Evolutionary conservation across 192 early-diverging fungal genomes (phyloP).

Genomic region (Funneliformis geosporum): DNA sequence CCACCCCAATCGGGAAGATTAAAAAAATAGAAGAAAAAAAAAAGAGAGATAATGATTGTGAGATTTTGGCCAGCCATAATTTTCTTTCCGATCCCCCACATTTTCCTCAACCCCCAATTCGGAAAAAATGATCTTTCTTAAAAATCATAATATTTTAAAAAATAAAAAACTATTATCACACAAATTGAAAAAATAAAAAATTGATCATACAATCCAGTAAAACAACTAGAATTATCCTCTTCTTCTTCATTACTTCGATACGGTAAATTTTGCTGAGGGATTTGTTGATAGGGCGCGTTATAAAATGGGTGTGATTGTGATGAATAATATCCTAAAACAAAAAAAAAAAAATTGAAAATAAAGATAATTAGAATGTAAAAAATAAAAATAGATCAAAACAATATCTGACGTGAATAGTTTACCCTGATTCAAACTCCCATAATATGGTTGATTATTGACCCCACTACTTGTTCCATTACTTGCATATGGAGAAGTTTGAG

Average conservation of each 20-base stretch:
- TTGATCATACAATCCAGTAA: constrained; percentile 32
- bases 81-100: too few species aligned
- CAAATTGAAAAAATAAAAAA: constrained; percentile 7
- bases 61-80: too few species aligned
- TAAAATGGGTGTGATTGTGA: constrained; percentile 21
- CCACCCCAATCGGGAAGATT: too few species aligned
- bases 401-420: too few species aligned
- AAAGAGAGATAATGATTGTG: too few species aligned
- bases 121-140: too few species aligned
- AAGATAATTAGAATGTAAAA: neutral
- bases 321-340: constrained; percentile 9
- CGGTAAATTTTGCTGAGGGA: constrained; percentile 1
- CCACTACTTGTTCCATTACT: neutral
- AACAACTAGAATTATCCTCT: constrained; percentile 6
- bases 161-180: too few species aligned
- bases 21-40: too few species aligned
- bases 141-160: too few species aligned
- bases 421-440: constrained; percentile 31
- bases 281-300: constrained; percentile 20
- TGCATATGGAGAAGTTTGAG: constrained; percentile 2
- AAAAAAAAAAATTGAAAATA: neutral
- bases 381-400: neutral
- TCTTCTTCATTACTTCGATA: too few species aligned
- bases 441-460: neutral
- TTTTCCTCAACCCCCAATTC: too few species aligned